Percentiles rank a stretch among this genome's conserved stretches.
phyloP scores from a whole-genome alignment of 768 basidiomycete species.

The Tulasnella sp. region DNA sequence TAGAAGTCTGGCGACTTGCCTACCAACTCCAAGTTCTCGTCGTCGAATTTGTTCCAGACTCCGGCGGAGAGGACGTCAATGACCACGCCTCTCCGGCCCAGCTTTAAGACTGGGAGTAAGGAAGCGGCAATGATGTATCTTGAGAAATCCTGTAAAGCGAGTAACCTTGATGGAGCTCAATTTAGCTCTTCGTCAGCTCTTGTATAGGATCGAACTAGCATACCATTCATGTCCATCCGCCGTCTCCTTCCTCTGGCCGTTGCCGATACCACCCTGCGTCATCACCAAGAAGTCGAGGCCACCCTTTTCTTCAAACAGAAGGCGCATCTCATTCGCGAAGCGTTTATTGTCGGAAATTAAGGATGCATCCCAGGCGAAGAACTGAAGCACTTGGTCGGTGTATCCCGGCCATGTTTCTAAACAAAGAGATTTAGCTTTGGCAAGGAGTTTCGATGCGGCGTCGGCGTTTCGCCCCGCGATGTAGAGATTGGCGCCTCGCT shows the following conservation, averaged over 20 bases:
- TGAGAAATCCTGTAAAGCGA: constrained; percentile 12
- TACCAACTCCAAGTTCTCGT: constrained; percentile 9
- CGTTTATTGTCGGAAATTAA: constrained; percentile 1
- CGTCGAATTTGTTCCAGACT: constrained; percentile 15
- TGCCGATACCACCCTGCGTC: constrained; percentile 14
- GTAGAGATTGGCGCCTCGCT: constrained; percentile 15
- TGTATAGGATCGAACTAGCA: neutral
- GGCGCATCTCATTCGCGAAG: constrained; percentile 6
- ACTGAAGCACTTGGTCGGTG: constrained; percentile 1
- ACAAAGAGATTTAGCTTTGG: neutral
- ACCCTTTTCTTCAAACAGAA: constrained; percentile 2
- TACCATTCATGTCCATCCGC: constrained; percentile 16
- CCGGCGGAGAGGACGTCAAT: constrained; percentile 12
- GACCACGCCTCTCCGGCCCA: neutral
- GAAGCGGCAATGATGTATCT: constrained; percentile 15
- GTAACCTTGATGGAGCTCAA: neutral
- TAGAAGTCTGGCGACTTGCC: constrained; percentile 11
- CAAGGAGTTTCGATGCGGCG: constrained; percentile 3
- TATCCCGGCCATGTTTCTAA: neutral
- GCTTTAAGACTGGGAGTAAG: constrained; percentile 3
- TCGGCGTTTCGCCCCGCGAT: constrained; percentile 18
- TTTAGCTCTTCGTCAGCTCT: neutral
- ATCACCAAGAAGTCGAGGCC: constrained; percentile 17
- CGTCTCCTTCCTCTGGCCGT: constrained; percentile 16
- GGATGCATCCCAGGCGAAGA: constrained; percentile 9